phyloP scores from a whole-genome alignment of 2,329 filamentous ascomycete genomes.

The Helminthosporium solani region DNA sequence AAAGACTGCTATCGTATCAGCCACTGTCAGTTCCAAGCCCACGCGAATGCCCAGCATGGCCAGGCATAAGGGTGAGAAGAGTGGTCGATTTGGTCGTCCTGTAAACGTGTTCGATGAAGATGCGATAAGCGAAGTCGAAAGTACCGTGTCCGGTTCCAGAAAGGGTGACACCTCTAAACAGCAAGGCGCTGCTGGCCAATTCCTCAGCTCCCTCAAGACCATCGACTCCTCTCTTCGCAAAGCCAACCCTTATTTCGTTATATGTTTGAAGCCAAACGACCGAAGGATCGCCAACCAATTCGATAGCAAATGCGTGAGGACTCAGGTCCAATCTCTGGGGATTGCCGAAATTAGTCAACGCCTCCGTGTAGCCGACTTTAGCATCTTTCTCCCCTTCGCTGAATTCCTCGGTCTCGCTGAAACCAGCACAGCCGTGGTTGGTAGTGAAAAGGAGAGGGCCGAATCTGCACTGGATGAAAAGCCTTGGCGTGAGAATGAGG shows the following conservation, averaged over 20 bases:
- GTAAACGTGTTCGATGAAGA: constrained; percentile 49
- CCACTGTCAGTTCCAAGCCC: constrained; percentile 93
- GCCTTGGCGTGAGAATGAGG: constrained; percentile 89
- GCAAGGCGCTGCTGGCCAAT: constrained; percentile 90
- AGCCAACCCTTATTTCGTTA: constrained; percentile 92
- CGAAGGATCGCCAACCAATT: constrained; percentile 97
- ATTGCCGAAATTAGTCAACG: constrained; percentile 97
- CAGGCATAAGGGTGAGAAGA: constrained; percentile 67
- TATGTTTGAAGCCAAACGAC: constrained; percentile 97
- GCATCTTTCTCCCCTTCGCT: constrained; percentile 89
- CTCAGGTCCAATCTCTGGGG: constrained; percentile 90
- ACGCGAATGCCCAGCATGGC: constrained; percentile 91
- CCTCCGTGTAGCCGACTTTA: constrained; percentile 90
- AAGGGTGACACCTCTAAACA: constrained; percentile 52
- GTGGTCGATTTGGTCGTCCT: constrained; percentile 48
- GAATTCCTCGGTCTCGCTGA: constrained; percentile 92
- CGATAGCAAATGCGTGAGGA: constrained; percentile 95
- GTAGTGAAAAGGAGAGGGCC: constrained; percentile 87
- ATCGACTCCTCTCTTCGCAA: constrained; percentile 85
- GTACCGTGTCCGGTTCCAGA: constrained; percentile 45
- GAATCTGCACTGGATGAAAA: constrained; percentile 90
- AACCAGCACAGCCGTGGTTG: constrained; percentile 79
- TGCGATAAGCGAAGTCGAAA: constrained; percentile 46
- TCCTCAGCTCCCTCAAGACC: constrained; percentile 83
- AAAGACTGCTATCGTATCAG: constrained; percentile 87